A percentile compares a stretch with the other conserved stretches of the same genome.
Conservation (phyloP, 352 stramenopile species). For the Pythium phragmiticola region DNA sequence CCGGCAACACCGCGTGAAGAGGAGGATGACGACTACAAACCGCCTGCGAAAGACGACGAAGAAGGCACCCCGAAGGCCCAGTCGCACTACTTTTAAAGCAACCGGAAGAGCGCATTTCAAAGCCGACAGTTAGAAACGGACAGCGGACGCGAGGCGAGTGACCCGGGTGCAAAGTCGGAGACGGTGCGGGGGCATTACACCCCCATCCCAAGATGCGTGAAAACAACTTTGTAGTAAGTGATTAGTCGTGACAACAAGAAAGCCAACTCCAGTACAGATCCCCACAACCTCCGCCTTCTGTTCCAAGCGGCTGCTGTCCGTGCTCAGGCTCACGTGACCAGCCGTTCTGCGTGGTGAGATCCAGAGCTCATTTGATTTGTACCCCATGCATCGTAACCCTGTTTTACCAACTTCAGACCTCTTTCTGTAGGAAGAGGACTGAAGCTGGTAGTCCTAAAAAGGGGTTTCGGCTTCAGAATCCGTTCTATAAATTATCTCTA, state of each 20-base stretch:
- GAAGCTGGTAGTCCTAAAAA: too few relatives aligned
- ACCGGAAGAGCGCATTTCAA: neutral
- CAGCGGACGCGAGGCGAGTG: neutral
- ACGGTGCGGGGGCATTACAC: neutral
- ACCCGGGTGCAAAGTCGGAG: neutral
- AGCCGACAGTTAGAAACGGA: neutral
- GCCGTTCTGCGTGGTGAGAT: neutral
- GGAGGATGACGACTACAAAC: neutral
- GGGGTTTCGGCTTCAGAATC: too few relatives aligned
- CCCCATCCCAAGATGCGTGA: neutral
- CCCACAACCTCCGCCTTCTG: neutral
- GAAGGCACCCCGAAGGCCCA: slow-evolving; percentile 14
- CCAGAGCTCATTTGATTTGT: neutral
- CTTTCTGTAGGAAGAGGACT: too few relatives aligned
- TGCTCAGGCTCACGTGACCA: neutral
- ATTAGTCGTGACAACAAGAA: slow-evolving; percentile 1
- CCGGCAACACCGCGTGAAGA: slow-evolving; percentile 4
- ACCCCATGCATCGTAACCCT: slow-evolving; percentile 4
- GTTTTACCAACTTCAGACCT: neutral
- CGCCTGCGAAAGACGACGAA: neutral
- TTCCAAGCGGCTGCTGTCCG: neutral
- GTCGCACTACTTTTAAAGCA: slow-evolving; percentile 16
- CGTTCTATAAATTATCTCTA: too few relatives aligned
- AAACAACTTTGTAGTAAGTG: slow-evolving; percentile 7
- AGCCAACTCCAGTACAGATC: neutral